Percentiles rank a stretch among this genome's conserved stretches.
Evolutionary conservation across 192 early-diverging fungal genomes (phyloP).

Genomic region (Gorgonomyces haynaldii): DNA sequence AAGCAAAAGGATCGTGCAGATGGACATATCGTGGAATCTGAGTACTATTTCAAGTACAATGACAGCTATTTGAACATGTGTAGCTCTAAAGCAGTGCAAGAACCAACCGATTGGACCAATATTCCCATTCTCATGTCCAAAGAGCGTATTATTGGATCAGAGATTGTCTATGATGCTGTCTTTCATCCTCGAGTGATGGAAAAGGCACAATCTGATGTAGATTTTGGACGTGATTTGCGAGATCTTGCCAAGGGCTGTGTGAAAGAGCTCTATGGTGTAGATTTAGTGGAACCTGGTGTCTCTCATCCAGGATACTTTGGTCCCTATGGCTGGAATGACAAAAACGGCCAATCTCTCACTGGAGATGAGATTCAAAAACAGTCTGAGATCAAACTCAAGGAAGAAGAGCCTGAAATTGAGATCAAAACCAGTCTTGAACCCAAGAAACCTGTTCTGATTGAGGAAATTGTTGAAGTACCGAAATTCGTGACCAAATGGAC

Average conservation of each 20-base stretch:
- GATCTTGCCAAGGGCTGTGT: constrained; percentile 1
- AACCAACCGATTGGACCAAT: neutral
- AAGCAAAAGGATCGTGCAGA: neutral
- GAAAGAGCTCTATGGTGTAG: neutral
- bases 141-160: neutral
- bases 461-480: no score
- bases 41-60: neutral
- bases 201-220: neutral
- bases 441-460: no score
- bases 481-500: no score
- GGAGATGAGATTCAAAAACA: neutral
- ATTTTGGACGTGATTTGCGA: no score
- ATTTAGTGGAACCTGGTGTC: neutral
- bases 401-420: no score
- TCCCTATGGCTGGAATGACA: constrained; percentile 8
- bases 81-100: neutral
- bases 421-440: no score
- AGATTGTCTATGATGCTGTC: constrained; percentile 6
- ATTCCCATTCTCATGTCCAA: constrained; percentile 5
- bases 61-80: neutral
- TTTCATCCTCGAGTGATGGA: neutral
- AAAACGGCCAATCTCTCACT: constrained; percentile 1
- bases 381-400: neutral
- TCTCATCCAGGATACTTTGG: neutral
- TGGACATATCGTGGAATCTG: neutral